Base-by-base conservation (phyloP, 1,284 basidiomycete species). In the Calocybe gambosa region DNA sequence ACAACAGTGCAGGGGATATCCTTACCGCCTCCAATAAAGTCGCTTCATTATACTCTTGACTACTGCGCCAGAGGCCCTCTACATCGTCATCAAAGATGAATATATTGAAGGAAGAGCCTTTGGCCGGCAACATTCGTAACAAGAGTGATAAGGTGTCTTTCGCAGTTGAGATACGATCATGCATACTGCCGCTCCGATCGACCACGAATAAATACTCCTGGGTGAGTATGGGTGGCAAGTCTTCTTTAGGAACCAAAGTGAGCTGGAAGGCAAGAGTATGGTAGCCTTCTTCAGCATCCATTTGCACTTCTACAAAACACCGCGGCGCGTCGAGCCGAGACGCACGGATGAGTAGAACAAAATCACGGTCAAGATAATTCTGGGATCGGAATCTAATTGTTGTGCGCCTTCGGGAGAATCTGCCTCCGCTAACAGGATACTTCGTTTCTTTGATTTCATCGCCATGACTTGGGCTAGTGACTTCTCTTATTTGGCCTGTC, bases 121-220 rank as follows among this genome's bases (percentile, higher is more conserved):
- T 43, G 25, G 37, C 46, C 0, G 75, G 74, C 12, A 77, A 58
- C 55, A 66, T 63, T 2, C 63, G 62, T 15, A 77, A 58, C 3
- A 77, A 60, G 45, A 70, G 55, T 1, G 44, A 42, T 35, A 77
- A 55, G 0, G 70, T 67, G 15, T 56, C 43, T 49, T 67, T 73
- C 1, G 73, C 73, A 9, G 62, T 65, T 20, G 58, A 60, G 9
- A 76, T 70, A 8, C 69, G 59, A 23, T 44, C 38, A 44, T 62
- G 50, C 74, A 77, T 77, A 42, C 72, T 75, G 1, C 71, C 70
- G 47, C 72, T 74, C 39, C 66, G 51, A 45, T 70, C 68, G 7
- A 76, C 57, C 1, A 77, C 51, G 49, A 77, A 77, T 1, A 76
- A 57, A 50, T 73, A 76, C 48, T 76, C 73, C 50, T 74, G 72